A percentile compares a stretch with the other conserved stretches of the same genome.
Evolutionary conservation across 164 flowering plant genomes (phyloP).

Genomic region (Piper betle): DNA sequence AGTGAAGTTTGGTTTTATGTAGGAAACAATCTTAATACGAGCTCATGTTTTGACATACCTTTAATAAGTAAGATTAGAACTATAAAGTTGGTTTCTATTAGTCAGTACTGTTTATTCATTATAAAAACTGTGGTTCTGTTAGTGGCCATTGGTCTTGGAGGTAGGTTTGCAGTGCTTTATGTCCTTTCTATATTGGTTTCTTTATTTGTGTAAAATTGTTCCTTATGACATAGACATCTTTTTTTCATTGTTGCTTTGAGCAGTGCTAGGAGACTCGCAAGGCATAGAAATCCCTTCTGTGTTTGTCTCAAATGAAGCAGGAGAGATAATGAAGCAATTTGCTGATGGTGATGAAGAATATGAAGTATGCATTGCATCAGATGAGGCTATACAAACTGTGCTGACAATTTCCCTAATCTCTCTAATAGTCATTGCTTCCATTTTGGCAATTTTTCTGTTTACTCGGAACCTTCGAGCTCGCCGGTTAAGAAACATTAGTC

Average conservation of each 20-base stretch:
- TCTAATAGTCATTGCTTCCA: constrained; percentile 25
- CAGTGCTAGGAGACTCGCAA: constrained; percentile 37
- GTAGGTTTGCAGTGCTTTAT: background rate
- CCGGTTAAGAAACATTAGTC: constrained; percentile 11
- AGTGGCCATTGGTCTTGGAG: background rate
- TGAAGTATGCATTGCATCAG: constrained; percentile 26
- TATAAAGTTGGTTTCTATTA: background rate
- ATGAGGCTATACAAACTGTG: constrained; percentile 36
- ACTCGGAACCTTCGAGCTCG: constrained; percentile 20
- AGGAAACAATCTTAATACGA: background rate
- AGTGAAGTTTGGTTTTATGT: too few species aligned
- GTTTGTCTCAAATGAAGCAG: constrained; percentile 41
- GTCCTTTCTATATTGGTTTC: background rate
- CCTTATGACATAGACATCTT: background rate
- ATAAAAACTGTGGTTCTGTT: background rate
- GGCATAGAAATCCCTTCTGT: constrained; percentile 38
- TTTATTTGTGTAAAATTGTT: background rate
- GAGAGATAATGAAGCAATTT: constrained; percentile 30
- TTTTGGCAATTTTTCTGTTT: constrained; percentile 21
- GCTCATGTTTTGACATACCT: background rate
- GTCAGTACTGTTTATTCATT: background rate
- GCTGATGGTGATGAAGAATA: constrained; percentile 32
- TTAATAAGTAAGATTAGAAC: background rate
- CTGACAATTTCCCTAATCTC: constrained; percentile 43
- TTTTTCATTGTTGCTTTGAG: background rate